Evolutionary conservation across 2,329 filamentous ascomycete genomes (phyloP), one percentile per base, ranked within the genome.

Genomic region (Xylogone sp.): DNA sequence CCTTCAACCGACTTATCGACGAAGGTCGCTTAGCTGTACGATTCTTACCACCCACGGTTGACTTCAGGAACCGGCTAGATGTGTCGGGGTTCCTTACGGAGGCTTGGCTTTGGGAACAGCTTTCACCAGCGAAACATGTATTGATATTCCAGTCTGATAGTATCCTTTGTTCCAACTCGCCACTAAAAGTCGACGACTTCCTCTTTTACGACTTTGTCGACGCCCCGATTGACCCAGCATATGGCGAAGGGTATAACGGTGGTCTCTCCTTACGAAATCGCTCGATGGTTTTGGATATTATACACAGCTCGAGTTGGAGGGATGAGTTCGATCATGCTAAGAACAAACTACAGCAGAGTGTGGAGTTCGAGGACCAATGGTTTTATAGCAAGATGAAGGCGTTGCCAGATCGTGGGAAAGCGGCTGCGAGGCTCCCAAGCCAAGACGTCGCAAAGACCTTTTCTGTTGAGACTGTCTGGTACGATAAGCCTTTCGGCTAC

Each of bases 211-310:
- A 63, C 21, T 64, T 65, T 43, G 60, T 69, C 45, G n/a, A n/a
- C n/a, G 65, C 67, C 3, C 60, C 65, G 3, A 49, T 67, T 42
- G 54, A 57, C 27, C 52, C 56, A 3, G 53, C 59, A 19, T 8
- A 58, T 20, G 57, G 53, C 1, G 43, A 50, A 20, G 53, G 47
- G 2, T 68, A 59, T 52, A 69, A 68, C 53, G 68, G 67, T 34
- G 68, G 68, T 1, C 53, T 71, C 6, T 64, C 59, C 1, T 51
- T 71, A 44, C 60, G 68, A 34, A 69, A 68, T 54, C 58, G 63
- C 9, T 52, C 52, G 12, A 61, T 63, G 59, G 62, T 68, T 21
- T 46, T 69, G 27, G 50, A 55, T 31, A 54, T 62, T n/a, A 31
- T 58, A 12, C 20, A 43, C 9, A 60, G 39, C 45, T 54, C 9